These are phyloP conservation scores for Lobosporangium transversale DNA, from an alignment of 192 early-diverging fungal species.

Conservation along the genomic window DNA sequence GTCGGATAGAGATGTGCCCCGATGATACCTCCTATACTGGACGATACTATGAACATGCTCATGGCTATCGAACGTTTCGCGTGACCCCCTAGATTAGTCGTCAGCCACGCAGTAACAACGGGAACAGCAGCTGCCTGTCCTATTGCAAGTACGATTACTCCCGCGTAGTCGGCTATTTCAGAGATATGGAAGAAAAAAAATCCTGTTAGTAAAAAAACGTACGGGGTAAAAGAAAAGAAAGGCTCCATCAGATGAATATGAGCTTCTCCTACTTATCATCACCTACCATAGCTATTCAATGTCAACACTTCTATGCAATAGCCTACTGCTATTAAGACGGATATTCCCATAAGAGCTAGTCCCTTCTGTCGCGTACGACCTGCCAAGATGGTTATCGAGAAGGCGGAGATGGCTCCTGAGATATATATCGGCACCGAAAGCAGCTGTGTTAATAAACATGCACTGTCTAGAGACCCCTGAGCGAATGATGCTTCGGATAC, in stretches of 20 bases:
- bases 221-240: not conserved
- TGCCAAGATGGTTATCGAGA: constrained; percentile 21
- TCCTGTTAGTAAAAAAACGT: not conserved
- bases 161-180: constrained; percentile 38
- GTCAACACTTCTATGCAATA: constrained; percentile 30
- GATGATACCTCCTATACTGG: constrained; percentile 18
- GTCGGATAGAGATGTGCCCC: constrained; percentile 28
- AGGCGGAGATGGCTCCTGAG: constrained; percentile 22
- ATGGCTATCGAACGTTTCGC: constrained; percentile 27
- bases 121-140: constrained; percentile 36
- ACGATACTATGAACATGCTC: constrained; percentile 28
- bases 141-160: constrained; percentile 25
- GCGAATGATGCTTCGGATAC: not conserved
- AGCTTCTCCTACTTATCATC: too few species aligned
- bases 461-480: constrained; percentile 14
- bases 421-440: constrained; percentile 15
- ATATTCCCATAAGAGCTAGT: constrained; percentile 24
- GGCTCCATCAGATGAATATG: too few species aligned
- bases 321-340: constrained; percentile 8
- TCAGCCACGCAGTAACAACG: constrained; percentile 35
- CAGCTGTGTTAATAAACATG: constrained; percentile 29
- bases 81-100: constrained; percentile 42
- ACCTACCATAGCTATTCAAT: constrained; percentile 32
- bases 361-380: constrained; percentile 40
- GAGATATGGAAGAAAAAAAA: too few species aligned